A percentile compares a stretch with the other conserved stretches of the same genome.
These are phyloP conservation scores for Penicillium sumatraense DNA, from an alignment of 2,329 filamentous ascomycete genomes.

Conservation along the genomic window DNA sequence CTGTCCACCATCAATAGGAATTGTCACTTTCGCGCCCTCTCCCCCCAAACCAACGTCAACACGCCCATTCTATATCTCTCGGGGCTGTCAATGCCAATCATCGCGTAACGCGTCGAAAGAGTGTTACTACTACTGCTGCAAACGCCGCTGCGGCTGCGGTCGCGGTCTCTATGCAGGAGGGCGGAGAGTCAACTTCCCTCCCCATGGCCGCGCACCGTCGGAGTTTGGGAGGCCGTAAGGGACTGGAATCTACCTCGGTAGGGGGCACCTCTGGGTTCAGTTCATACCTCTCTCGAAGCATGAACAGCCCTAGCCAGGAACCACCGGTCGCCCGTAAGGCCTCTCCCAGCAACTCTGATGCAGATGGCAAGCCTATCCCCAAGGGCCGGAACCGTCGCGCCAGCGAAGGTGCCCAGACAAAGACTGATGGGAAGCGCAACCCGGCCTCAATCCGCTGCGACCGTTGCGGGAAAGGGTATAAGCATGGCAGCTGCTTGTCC, in stretches of 20 bases:
- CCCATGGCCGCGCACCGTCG: constrained; percentile 63
- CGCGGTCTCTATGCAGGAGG: constrained; percentile 72
- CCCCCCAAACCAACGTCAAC: constrained; percentile 71
- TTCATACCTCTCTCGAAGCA: constrained; percentile 48
- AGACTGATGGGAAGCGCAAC: constrained; percentile 78
- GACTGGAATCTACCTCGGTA: constrained; percentile 68
- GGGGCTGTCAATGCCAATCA: constrained; percentile 78
- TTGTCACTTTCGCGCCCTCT: constrained; percentile 67
- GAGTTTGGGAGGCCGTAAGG: constrained; percentile 45
- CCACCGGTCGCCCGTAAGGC: constrained; percentile 43
- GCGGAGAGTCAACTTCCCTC: constrained; percentile 64
- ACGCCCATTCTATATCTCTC: constrained; percentile 80
- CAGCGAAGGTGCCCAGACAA: constrained; percentile 86
- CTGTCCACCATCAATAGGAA: constrained; percentile 33
- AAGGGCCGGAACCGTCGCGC: constrained; percentile 65
- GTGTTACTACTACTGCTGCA: constrained; percentile 76
- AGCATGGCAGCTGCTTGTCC: constrained; percentile 99
- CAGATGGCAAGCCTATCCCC: constrained; percentile 51
- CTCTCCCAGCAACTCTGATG: constrained; percentile 39
- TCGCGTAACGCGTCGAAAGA: constrained; percentile 91
- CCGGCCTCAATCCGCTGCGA: constrained; percentile 91
- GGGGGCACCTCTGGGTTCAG: constrained; percentile 46
- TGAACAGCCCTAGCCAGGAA: constrained; percentile 41
- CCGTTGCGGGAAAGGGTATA: constrained; percentile 99
- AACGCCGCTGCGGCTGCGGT: constrained; percentile 72